A percentile compares a stretch with the other conserved stretches of the same genome.
These are phyloP conservation scores for Picea sitchensis DNA, from an alignment of 75 land plant species.

Conservation along the genomic window DNA sequence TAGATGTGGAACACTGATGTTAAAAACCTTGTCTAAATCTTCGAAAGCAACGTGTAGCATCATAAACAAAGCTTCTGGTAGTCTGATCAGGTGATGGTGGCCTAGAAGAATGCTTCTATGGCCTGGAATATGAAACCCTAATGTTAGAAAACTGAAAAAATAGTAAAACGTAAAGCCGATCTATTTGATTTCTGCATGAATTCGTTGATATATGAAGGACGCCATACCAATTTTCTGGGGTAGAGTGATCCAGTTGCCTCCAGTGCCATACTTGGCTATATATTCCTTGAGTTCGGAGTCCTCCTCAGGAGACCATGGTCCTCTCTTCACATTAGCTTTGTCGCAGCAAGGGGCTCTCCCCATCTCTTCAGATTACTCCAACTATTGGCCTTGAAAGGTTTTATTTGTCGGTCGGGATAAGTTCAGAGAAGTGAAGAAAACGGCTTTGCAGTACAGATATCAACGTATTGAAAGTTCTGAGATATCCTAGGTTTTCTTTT, in stretches of 20 bases:
- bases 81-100: no score
- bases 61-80: no score
- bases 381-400: no score
- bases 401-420: not conserved
- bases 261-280: constrained; percentile 44
- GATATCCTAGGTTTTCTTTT: not conserved
- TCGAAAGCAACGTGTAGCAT: no score
- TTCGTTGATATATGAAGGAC: constrained; percentile 1
- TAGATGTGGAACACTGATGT: not conserved
- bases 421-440: no score
- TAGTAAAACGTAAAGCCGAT: no score
- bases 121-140: not conserved
- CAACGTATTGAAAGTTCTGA: not conserved
- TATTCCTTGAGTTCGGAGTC: constrained; percentile 33
- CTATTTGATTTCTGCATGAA: not conserved
- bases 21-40: no score
- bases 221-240: constrained; percentile 51
- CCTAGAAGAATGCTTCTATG: not conserved
- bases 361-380: constrained; percentile 18
- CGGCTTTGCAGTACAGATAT: not conserved
- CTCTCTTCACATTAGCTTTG: constrained; percentile 51
- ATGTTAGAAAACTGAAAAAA: not conserved
- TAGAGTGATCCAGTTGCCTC: constrained; percentile 55
- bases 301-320: constrained; percentile 55
- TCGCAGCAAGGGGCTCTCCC: constrained; percentile 68